Conservation (phyloP, 768 basidiomycete genomes). For the Lactarius sanguifluus region DNA sequence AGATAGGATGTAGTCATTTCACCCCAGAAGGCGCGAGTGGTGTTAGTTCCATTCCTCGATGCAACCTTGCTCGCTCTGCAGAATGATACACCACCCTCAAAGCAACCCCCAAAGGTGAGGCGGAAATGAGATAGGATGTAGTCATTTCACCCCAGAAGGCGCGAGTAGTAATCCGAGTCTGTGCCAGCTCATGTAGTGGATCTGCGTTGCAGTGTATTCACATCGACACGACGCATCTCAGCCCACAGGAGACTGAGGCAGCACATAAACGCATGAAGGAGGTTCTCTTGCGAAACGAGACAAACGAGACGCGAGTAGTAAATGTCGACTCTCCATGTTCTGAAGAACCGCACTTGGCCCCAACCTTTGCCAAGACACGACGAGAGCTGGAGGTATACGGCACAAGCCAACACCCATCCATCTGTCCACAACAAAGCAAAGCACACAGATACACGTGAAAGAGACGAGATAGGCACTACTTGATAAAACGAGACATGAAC, state of each 20-base stretch:
- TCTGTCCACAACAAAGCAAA: neutral
- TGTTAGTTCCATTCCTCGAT: neutral
- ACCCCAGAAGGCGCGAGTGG: no score
- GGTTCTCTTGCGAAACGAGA: neutral
- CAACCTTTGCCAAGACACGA: neutral
- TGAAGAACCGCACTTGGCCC: neutral
- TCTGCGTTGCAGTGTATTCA: no score
- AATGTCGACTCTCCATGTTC: neutral
- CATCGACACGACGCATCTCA: no score
- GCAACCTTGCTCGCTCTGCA: neutral
- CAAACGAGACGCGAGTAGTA: neutral
- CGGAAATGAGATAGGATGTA: no score
- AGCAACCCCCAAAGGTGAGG: neutral
- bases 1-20: no score
- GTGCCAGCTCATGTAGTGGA: neutral
- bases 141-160: no score
- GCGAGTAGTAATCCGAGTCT: neutral
- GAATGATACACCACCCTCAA: neutral
- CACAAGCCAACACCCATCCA: neutral
- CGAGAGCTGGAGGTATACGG: neutral
- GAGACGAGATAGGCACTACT: constrained; percentile 44
- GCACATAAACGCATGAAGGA: no score
- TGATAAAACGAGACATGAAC: constrained; percentile 92
- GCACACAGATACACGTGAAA: constrained; percentile 10
- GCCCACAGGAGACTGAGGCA: no score